Percentiles rank a stretch among this genome's conserved stretches.
These are phyloP conservation scores for Raphanus hybrid DNA, from an alignment of 441 rosid species.

Conservation along the genomic window DNA sequence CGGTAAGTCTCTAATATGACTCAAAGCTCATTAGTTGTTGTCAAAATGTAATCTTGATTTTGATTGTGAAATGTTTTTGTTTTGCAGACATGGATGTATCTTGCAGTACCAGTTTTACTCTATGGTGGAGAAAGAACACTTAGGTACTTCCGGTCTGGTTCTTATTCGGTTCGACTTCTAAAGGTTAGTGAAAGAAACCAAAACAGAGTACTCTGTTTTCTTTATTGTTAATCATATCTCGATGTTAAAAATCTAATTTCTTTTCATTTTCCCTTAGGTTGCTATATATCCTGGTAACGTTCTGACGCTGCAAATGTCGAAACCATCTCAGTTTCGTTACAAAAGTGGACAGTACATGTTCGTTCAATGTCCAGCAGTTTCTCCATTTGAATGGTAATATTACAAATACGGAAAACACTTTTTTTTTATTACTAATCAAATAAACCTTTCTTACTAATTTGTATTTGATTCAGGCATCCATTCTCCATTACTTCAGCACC, in stretches of 20 bases:
- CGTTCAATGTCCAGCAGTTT: conserved; percentile 56
- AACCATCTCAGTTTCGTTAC: conserved; percentile 52
- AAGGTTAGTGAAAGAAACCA: conserved; percentile 40
- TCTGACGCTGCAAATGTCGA: conserved; percentile 51
- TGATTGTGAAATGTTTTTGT: neutral
- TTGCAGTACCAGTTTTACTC: conserved; percentile 42
- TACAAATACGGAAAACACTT: neutral
- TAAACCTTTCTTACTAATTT: conserved; percentile 5
- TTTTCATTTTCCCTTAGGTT: conserved; percentile 32
- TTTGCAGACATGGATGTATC: conserved; percentile 49
- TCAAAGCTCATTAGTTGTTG: conserved; percentile 6
- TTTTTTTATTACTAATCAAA: conserved; percentile 6
- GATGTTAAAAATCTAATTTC: neutral
- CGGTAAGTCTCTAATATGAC: conserved; percentile 50
- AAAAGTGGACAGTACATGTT: conserved; percentile 64
- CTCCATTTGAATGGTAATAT: conserved; percentile 55
- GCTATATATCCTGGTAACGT: conserved; percentile 71
- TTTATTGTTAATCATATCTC: neutral
- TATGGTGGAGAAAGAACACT: conserved; percentile 47
- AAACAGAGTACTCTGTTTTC: conserved; percentile 36
- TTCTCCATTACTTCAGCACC: conserved; percentile 99
- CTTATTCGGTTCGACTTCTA: conserved; percentile 40
- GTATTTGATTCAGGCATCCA: conserved; percentile 77
- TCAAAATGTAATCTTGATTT: neutral
- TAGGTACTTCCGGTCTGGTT: conserved; percentile 44